Base-by-base conservation (phyloP, 306 rosid genomes). In the Casuarina equisetifolia region DNA sequence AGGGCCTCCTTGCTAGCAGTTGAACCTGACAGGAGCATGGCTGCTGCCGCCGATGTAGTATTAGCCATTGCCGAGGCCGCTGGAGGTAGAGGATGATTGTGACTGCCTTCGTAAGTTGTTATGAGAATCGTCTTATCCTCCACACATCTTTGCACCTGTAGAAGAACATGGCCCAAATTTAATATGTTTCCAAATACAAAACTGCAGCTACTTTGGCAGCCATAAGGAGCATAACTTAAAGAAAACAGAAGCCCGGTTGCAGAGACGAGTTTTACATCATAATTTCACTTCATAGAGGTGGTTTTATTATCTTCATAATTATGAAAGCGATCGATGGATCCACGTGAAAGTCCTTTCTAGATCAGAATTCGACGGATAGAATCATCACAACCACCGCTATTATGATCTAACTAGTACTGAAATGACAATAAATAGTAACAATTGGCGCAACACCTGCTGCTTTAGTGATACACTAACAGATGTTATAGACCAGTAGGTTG, bases 21-120 rank as follows among this genome's bases (percentile, higher is more conserved):
- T 53, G 90, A 85, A 53, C 85, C 84, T 3, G 92, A 76, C 0
- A 88, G 76, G 0, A 88, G 74, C 86, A 86, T 85, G 3, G 86
- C 32, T 0, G 92, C 90, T 9, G 92, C 91, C 5, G 89, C 92
- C 39, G 92, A 79, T 0, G 88, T 88, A 1, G 92, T 84, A 0
- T 38, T 81, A 8, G 90, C 89, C 88, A 88, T 88, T 36, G 89
- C 78, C 0, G 78, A 67, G 39, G 88, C 92, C 1, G 85, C 82
- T 3, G 88, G 86, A 20, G 93, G 96, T 5, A 87, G 86, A 15
- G 85, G 83, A 68, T 91, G 96, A 72, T 76, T 91, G 84, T 91
- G 96, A 9, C 84, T 82, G 0, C 93, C 93, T 84, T 91, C 93
- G 49, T 91, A 91, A 0, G 93, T 91, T 51, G 93, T 90, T 66